Evolutionary conservation across 2,329 filamentous ascomycete genomes (phyloP), one percentile per base, ranked within the genome.

Genomic region (Pestalotiopsis sp.): DNA sequence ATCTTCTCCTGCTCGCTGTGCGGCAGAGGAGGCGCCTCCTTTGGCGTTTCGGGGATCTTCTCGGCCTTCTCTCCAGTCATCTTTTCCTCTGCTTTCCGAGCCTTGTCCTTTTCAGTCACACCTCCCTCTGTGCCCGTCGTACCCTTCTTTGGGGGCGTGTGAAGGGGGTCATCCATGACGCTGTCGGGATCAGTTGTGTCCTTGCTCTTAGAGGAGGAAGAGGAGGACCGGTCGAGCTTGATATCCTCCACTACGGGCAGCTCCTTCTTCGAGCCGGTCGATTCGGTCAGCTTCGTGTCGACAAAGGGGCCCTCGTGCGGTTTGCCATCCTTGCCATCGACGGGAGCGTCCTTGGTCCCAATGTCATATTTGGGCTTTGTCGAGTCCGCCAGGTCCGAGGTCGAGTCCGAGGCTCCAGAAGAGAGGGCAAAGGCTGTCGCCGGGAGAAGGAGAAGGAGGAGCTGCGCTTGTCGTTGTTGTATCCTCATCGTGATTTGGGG

Each of bases 261-360:
- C 31, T 82, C 78, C 62, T 81, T 75, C 62, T 81, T 75, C 13
- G 80, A 75, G 59, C 79, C 76, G 61, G 80, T 75, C 3, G 77
- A 72, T 31, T 72, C 71, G 23, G 75, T 72, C 65, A 82, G 80
- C 63, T 80, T 80, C 59, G 76, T 80, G 70, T 91, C 89, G 68
- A 95, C 90, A 76, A 89, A 91, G 5, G 96, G 96, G 1, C 96
- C 96, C 23, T 91, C 89, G 78, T 98, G 95, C 61, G 96, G 96
- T 82, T 95, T 96, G 62, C 96, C 96, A 82, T 98, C 96, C 75
- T 92, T 92, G 60, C 95, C 95, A 78, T 98, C 96, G 23, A 98
- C 91, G 0, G 95, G 95, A 68, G 93, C 93, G 83, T 96, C 91
- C 79, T 94, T 94, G 68, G 83, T 86, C 39, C 84, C 83, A 11